Percentiles rank a stretch among this genome's conserved stretches.
phyloP scores from a whole-genome alignment of 208 protist genomes.

The Leishmania gerbilli region DNA sequence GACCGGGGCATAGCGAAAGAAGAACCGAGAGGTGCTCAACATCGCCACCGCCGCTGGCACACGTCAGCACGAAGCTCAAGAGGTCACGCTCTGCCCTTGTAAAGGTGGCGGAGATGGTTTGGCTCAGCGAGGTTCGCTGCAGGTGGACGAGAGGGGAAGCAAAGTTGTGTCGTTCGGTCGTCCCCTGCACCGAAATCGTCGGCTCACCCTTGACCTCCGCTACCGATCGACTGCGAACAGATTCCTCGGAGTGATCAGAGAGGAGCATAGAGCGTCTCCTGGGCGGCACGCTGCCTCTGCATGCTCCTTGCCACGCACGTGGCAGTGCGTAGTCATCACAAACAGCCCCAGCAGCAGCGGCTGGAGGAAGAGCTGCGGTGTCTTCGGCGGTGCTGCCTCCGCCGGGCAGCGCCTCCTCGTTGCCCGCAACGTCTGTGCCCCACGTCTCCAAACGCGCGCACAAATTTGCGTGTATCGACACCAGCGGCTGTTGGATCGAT shows the following conservation, averaged over 20 bases:
- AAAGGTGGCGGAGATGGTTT: background rate
- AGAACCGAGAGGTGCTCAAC: slow-evolving; percentile 2
- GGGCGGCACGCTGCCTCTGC: background rate
- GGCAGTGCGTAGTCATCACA: background rate
- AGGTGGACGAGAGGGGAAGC: background rate
- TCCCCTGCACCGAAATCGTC: background rate
- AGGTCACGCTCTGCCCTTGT: slow-evolving; percentile 23
- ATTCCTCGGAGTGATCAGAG: background rate
- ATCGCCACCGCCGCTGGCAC: slow-evolving; percentile 8
- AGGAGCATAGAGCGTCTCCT: background rate
- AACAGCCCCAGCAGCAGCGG: background rate
- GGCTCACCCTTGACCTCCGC: background rate
- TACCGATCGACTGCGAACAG: background rate
- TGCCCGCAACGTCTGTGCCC: background rate
- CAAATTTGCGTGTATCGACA: background rate
- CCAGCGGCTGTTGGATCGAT: background rate
- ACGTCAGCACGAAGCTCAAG: slow-evolving; percentile 25
- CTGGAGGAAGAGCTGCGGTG: background rate
- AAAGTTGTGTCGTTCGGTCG: too few species aligned
- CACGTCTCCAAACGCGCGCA: slow-evolving; percentile 15
- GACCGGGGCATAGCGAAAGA: background rate
- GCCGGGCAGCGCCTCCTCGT: background rate
- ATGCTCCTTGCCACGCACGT: background rate
- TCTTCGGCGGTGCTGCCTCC: background rate
- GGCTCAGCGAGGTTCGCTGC: background rate